Conservation (phyloP, 2,329 filamentous ascomycete species). For the Fusarium sterilihyphosum region DNA sequence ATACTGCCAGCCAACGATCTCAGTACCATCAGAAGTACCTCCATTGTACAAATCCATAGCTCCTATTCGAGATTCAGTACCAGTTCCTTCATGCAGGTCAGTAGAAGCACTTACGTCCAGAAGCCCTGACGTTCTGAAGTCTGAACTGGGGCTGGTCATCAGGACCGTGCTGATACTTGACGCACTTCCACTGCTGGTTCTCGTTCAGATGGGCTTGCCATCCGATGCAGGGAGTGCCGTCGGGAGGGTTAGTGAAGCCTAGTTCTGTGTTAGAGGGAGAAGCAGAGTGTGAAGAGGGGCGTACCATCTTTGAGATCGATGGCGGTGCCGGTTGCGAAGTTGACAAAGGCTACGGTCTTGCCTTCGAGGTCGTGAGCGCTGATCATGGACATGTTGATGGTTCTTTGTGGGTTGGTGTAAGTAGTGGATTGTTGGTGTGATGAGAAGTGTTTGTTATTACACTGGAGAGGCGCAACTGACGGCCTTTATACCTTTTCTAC, state of each 20-base stretch:
- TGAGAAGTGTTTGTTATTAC: background rate
- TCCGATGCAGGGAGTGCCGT: background rate
- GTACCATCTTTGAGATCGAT: background rate
- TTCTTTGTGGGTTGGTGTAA: rapidly evolving
- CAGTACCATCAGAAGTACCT: background rate
- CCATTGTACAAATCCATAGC: background rate
- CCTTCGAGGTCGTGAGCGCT: background rate
- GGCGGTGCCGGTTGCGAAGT: background rate
- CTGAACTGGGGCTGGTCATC: background rate
- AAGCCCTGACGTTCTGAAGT: background rate
- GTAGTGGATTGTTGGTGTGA: rapidly evolving
- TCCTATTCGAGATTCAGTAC: background rate
- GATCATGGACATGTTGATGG: background rate
- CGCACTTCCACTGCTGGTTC: background rate
- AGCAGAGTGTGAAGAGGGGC: rapidly evolving
- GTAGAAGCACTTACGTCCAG: background rate
- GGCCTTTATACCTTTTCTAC: background rate
- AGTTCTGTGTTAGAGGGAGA: rapidly evolving
- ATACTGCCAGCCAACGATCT: background rate
- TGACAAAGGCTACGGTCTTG: background rate
- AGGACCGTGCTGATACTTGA: background rate
- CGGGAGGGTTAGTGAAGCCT: background rate
- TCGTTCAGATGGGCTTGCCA: background rate
- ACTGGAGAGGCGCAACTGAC: background rate
- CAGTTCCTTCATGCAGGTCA: rapidly evolving